These are phyloP conservation scores for Colletotrichum destructivum DNA, from an alignment of 2,329 filamentous ascomycete genomes.

Conservation along the genomic window DNA sequence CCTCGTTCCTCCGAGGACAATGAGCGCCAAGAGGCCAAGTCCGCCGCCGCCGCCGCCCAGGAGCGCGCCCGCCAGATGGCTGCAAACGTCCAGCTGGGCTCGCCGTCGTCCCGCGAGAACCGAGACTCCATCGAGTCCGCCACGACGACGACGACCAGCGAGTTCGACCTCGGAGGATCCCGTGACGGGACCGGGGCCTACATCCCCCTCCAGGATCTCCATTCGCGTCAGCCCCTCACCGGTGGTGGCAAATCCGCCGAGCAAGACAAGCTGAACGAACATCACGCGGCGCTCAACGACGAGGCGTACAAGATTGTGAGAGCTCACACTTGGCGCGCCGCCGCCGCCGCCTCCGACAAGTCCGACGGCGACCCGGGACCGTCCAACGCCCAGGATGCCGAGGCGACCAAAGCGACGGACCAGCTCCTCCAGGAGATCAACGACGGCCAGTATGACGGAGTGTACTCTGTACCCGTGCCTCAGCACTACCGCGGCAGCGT, in stretches of 20 bases:
- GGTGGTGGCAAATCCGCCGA: slow-evolving; percentile 18
- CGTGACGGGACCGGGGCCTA: slow-evolving; percentile 42
- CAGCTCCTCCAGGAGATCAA: slow-evolving; percentile 51
- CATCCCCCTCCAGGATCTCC: slow-evolving; percentile 54
- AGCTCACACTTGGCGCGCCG: slow-evolving; percentile 55
- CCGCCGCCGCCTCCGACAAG: slow-evolving; percentile 4
- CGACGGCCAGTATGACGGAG: slow-evolving; percentile 57
- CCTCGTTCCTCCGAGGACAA: slow-evolving; percentile 41
- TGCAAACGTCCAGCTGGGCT: slow-evolving; percentile 55
- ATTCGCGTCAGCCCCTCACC: slow-evolving; percentile 31
- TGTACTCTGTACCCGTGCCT: slow-evolving; percentile 59
- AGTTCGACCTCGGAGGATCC: slow-evolving; percentile 45
- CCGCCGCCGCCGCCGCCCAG: slow-evolving; percentile 59
- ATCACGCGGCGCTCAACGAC: slow-evolving; percentile 48
- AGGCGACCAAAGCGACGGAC: slow-evolving; percentile 20
- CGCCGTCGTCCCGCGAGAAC: slow-evolving; percentile 53
- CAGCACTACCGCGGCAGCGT: slow-evolving; percentile 61
- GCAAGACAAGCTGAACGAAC: slow-evolving; percentile 44
- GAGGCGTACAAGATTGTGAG: slow-evolving; percentile 61
- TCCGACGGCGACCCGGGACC: slow-evolving; percentile 26
- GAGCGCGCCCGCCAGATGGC: slow-evolving; percentile 60
- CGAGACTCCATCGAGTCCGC: slow-evolving; percentile 57
- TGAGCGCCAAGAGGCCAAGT: slow-evolving; percentile 43
- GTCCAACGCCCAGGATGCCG: slow-evolving; percentile 30
- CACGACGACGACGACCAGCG: slow-evolving; percentile 49